These are phyloP conservation scores for Beauveria caledonica DNA, from an alignment of 2,329 filamentous ascomycete species.

Conservation along the genomic window DNA sequence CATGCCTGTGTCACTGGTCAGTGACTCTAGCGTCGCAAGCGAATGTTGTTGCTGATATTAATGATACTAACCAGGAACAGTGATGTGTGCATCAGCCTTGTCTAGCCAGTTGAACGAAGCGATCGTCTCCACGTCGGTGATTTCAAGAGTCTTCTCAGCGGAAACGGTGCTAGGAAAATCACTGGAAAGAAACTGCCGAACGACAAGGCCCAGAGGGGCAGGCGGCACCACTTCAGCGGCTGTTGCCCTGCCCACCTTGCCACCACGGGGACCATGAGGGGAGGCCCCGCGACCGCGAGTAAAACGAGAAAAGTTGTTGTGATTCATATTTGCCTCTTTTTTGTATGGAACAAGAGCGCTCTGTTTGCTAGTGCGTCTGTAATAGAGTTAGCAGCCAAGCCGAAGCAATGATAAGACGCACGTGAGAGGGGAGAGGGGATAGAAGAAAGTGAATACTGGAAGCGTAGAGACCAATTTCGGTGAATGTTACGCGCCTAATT, in stretches of 20 bases:
- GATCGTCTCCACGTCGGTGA: constrained; percentile 13
- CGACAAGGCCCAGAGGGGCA: background rate
- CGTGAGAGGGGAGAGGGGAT: background rate
- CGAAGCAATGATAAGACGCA: background rate
- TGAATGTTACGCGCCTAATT: background rate
- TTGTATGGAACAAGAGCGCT: background rate
- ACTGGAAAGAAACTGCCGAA: background rate
- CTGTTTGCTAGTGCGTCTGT: background rate
- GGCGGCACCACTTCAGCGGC: background rate
- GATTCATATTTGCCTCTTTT: background rate
- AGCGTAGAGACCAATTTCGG: background rate
- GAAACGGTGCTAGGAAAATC: background rate
- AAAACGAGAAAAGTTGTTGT: background rate
- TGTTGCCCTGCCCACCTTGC: background rate
- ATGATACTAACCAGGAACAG: constrained; percentile 24
- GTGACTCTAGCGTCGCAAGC: constrained; percentile 16
- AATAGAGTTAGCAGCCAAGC: background rate
- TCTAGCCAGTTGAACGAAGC: constrained; percentile 32
- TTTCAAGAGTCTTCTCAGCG: background rate
- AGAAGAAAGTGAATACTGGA: background rate
- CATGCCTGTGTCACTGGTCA: constrained; percentile 28
- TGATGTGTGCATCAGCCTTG: constrained; percentile 18
- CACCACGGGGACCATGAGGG: background rate
- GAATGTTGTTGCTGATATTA: background rate
- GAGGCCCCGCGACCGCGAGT: background rate